Conservation (phyloP, 768 basidiomycete genomes). For the Trametes cinnabarina region DNA sequence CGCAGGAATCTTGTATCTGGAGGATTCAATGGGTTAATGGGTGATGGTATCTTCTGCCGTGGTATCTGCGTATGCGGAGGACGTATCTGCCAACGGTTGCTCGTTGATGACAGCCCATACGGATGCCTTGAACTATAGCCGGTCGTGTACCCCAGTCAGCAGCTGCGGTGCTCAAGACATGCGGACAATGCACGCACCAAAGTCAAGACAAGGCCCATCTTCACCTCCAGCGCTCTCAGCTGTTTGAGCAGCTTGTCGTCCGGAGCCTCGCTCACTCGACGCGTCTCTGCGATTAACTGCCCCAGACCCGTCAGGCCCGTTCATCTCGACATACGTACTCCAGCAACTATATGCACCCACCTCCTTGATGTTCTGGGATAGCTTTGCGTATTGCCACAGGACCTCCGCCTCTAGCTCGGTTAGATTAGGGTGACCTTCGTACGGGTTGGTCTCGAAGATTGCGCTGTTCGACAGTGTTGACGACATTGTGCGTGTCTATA, state of each 20-base stretch:
- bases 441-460: conserved; percentile 65
- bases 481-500: not conserved
- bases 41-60: conserved; percentile 25
- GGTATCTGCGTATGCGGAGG: conserved; percentile 21
- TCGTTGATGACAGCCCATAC: conserved; percentile 94
- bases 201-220: conserved; percentile 93
- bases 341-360: conserved; percentile 43
- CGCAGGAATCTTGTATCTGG: not conserved
- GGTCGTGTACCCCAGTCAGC: not conserved
- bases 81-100: conserved; percentile 43
- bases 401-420: conserved; percentile 72
- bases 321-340: not conserved
- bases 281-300: conserved; percentile 68
- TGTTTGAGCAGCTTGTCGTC: conserved; percentile 75
- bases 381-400: conserved; percentile 91
- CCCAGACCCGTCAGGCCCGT: not conserved
- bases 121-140: conserved; percentile 84
- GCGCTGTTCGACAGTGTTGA: conserved; percentile 28
- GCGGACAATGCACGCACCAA: conserved; percentile 51
- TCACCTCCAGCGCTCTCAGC: conserved; percentile 81
- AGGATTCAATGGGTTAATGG: conserved; percentile 14
- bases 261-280: conserved; percentile 67
- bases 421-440: conserved; percentile 66
- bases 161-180: too few species aligned
- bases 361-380: conserved; percentile 75